Evolutionary conservation across 352 stramenopile genomes (phyloP).

Genomic region (Phytophthora podocarpi): DNA sequence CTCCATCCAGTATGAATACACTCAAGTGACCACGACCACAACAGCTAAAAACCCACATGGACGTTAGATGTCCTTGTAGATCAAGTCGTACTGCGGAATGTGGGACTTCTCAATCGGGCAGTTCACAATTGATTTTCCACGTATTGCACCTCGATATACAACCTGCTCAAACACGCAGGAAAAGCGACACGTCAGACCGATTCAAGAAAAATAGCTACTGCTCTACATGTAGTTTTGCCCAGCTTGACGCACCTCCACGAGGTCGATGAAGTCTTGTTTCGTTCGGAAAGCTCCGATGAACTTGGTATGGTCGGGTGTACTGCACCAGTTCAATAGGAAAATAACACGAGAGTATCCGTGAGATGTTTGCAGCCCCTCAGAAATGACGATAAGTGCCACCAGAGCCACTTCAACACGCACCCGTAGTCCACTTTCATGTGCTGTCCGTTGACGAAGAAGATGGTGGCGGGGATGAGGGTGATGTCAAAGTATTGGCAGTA

Average conservation of each 20-base stretch:
- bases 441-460: slow-evolving; percentile 90
- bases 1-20: slow-evolving; percentile 37
- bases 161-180: slow-evolving; percentile 43
- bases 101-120: slow-evolving; percentile 79
- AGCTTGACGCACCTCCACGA: slow-evolving; percentile 67
- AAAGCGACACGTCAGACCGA: background rate
- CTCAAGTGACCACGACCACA: slow-evolving; percentile 13
- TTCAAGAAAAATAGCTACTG: background rate
- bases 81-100: slow-evolving; percentile 82
- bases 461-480: slow-evolving; percentile 80
- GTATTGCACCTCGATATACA: slow-evolving; percentile 80
- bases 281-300: slow-evolving; percentile 85
- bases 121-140: slow-evolving; percentile 81
- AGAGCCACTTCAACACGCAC: slow-evolving; percentile 36
- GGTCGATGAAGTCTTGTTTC: slow-evolving; percentile 85
- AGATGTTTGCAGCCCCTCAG: background rate
- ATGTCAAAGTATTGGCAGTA: slow-evolving; percentile 92
- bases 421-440: slow-evolving; percentile 92
- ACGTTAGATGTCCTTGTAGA: slow-evolving; percentile 82
- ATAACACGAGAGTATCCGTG: background rate
- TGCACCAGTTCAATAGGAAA: slow-evolving; percentile 15
- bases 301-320: slow-evolving; percentile 87
- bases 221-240: background rate
- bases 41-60: background rate
- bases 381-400: background rate